Evolutionary conservation across 108 stramenopile species (phyloP), one percentile per base, ranked within the genome.

Genomic region (Aureococcus anophagefferens): DNA sequence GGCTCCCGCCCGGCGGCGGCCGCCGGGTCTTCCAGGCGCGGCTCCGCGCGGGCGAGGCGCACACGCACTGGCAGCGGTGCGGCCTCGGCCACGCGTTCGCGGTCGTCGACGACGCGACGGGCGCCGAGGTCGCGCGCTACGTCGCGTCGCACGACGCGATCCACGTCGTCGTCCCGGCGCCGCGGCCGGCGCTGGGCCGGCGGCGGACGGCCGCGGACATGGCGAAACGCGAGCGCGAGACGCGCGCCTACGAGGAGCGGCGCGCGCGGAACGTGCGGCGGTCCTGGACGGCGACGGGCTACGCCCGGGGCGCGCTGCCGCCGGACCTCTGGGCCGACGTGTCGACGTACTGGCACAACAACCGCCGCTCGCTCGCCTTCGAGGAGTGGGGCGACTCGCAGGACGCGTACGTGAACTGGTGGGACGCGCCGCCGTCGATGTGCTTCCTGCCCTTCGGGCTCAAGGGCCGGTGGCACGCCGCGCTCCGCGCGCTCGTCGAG

Each of bases 321-420:
- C 21, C 51, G 17, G 21, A 3, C 13, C 64, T 79, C 18, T 67
- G 35, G 18, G 89, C 84, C 15, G 83, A 80, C 62, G 86, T 93
- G 82, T 80, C 87, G 66, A 78, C 89, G 7, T 93, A 87, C 72
- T 91, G 89, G 65, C 87, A 90, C 78, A 90, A 90, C 68, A 93
- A 93, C 76, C 9, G 9, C 40, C 76, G 78, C 14, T 30, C 87
- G 29, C 74, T 74, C n/a, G 73, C 80, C 5, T 65, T 70, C 36
- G 92, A 93, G 77, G 90, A 91, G 74, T 91, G 90, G 92, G 40
- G 40, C 13, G 81, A 77, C 29, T 73, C 70, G 40, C 85, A 85
- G 68, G 89, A 90, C 21, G 77, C 90, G 4, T 90, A 87, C 79
- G 90, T 93, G n/a, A 93, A 93, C 71, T 89, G 84, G 86, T 93